These are phyloP conservation scores for Populus hybrid DNA, from an alignment of 441 rosid genomes.

Conservation along the genomic window DNA sequence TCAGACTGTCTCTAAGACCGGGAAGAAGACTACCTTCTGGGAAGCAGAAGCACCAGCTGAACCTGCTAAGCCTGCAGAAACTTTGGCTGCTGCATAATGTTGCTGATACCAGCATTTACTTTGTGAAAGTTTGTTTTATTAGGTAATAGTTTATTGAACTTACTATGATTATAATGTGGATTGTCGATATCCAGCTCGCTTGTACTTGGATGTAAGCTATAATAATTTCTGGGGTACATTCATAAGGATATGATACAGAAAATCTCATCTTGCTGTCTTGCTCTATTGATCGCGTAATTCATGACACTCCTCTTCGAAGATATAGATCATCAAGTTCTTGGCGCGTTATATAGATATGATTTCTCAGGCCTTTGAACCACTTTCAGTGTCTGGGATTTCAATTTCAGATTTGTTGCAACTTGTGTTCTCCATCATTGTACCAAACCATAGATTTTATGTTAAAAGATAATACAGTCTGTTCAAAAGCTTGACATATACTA, in stretches of 20 bases:
- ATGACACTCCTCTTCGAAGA: background rate
- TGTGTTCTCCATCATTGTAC: no score
- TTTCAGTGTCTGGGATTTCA: background rate
- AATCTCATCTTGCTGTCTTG: background rate
- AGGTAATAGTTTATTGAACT: constrained; percentile 1
- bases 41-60: constrained; percentile 40
- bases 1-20: constrained; percentile 78
- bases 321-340: background rate
- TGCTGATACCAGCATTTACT: background rate
- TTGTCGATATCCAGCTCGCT: constrained; percentile 9
- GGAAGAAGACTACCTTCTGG: constrained; percentile 85
- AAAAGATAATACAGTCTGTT: no score
- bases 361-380: no score
- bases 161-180: constrained; percentile 6
- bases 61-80: constrained; percentile 33
- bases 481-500: no score
- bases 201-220: constrained; percentile 22
- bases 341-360: no score
- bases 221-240: constrained; percentile 20
- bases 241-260: constrained; percentile 2
- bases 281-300: no score
- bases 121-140: constrained; percentile 1
- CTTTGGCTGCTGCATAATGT: constrained; percentile 46
- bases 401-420: background rate
- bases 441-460: no score